Evolutionary conservation across 2,329 filamentous ascomycete species (phyloP), one percentile per base, ranked within the genome.

Genomic region (Teratosphaeria nubilosa): DNA sequence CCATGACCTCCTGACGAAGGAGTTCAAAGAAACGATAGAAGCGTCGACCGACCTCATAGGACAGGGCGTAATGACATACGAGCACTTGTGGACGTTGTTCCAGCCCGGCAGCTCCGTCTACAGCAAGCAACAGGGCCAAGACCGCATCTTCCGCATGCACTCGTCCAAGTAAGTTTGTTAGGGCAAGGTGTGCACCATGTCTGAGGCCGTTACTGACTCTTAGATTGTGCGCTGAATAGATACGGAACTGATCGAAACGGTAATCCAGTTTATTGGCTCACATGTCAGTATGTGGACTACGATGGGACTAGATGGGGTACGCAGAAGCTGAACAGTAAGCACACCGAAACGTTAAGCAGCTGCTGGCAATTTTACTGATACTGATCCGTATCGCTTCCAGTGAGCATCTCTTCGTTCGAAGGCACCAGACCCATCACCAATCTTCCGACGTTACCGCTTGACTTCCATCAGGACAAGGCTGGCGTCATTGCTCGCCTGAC

Each of bases 371-470:
- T 30, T 30, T 30, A 30, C 27, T 30, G 27, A 30, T 30, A 30
- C 27, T 30, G 27, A 30, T 30, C 27, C 27, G 27, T 30, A 30
- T 30, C 27, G 27, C 27, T 30, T 30, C 27, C 27, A 30, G 27
- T 74, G 22, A 59, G 57, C 50, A 69, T 75, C 31, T 58, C 61
- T 13, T 58, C 63, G 5, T 75, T 72, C 65, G 54, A 63, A 22
- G 78, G 79, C 13, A 81, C 77, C 2, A 63, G 66, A 1, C 62
- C 71, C 1, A 79, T 80, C 58, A 58, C 65, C 10, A 68, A 71
- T 1, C 70, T 82, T 3, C 63, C 70, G 0, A 72, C 72, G 0
- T 78, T 72, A 56, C 79, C 79, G 0, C 60, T 81, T 1, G 68
- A 74, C 2, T 78, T 73, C 59, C 77, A 80, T 62, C 58, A 67